Evolutionary conservation across 768 basidiomycete genomes (phyloP), one percentile per base, ranked within the genome.

Genomic region (Podaxis carcinomalis): DNA sequence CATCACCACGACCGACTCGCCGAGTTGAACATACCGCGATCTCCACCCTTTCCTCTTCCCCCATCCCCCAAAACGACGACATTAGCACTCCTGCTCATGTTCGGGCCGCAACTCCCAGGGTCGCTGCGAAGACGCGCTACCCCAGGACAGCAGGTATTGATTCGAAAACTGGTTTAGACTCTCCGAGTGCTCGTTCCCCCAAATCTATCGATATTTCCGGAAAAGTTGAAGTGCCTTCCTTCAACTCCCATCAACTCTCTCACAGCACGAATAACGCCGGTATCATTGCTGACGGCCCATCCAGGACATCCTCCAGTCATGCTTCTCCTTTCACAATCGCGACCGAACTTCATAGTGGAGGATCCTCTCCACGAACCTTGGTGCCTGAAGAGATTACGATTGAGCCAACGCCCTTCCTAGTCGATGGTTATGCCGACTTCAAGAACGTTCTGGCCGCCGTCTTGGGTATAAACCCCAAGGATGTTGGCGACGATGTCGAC

Each of bases 401-500:
- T 0, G 68, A 74, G 13, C 51, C 52, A 19, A 56, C 46, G 5
- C 55, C 65, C 14, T 53, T 70, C 3, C 59, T 65, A 21, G 57
- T 72, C 10, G 67, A 72, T 6, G 69, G 64, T 21, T 56, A 66
- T 21, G 61, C 58, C 4, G 69, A 73, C 21, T 68, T 84, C 3
- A 77, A 75, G 14, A 54, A 50, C 1, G 67, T 83, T 13, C 69
- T 87, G 6, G 77, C 82, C 0, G 66, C 72, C 2, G 76, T 82
- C n/a, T 75, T 87, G 0, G 83, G 78, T n/a, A 64, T 81, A 51
- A 66, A 72, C 13, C 27, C 63, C 16, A 64, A 69, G 2, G 73
- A 74, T n/a, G 73, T 89, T 25, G 61, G 67, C 0, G 81, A 81
- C 28, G 78, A 80, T n/a, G 65, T 69, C 0, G 78, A 82, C 28